Base-by-base conservation (phyloP, 352 stramenopile species). In the Phytophthora quininea region DNA sequence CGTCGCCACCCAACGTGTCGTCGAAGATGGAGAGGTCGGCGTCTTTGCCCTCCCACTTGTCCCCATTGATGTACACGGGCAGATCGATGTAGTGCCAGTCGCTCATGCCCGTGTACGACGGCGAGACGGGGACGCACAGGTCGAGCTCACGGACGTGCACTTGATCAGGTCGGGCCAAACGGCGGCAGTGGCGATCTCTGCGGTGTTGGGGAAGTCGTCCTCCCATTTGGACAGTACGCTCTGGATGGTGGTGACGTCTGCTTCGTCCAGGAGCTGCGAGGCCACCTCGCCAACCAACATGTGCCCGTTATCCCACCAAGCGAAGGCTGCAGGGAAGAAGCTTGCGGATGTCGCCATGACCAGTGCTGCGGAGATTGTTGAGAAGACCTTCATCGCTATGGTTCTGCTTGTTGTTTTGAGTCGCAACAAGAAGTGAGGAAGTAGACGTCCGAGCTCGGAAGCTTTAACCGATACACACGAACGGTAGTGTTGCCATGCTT, bases 41-140 rank as follows among this genome's bases (percentile, higher is more conserved):
- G 24, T 80, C 71, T 49, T 79, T 74, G 43, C 69, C 74, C 15
- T 69, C 57, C 67, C 67, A 74, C 56, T 67, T 69, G 6, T 64
- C 51, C 30, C 84, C 80, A 43, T 84, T 76, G 37, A 85, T 79
- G 63, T 85, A 74, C 47, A 84, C 61, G 12, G 84, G 84, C 30
- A 92, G 59, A 54, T 92, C 65, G 46, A 90, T 76, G 67, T 89
- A 92, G 70, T 92, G 84, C 84, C 84, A 92, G 47, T 81, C 62
- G 58, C 76, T 79, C 69, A 86, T 84, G 43, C 67, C 64, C 24
- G 73, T 73, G 62, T 87, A 61, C 6, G 84, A 90, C 29, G 84
- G 82, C 19, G 62, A 45, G 7, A 33, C 32, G 59, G 57, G 27
- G 81, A 79, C 55, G 62, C 42, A 56, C 79, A 90, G 11, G 64